These are phyloP conservation scores for Azolla pinnata DNA, from an alignment of 75 land plant genomes.

Conservation along the genomic window DNA sequence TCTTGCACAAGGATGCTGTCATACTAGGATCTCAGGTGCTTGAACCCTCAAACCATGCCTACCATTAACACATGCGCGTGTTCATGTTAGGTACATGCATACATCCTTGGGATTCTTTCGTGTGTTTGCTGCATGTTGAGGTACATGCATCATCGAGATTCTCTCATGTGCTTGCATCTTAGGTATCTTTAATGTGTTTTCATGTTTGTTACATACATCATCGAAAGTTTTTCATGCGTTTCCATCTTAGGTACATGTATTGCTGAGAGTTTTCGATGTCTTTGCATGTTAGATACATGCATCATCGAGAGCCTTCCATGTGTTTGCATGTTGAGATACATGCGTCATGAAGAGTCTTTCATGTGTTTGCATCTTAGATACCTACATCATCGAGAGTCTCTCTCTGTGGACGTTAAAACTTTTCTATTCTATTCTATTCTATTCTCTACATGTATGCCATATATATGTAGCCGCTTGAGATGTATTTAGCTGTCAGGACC, in stretches of 20 bases:
- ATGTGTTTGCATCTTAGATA: background rate
- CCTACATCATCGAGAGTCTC: background rate
- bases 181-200: background rate
- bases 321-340: background rate
- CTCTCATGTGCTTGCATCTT: too few relatives aligned
- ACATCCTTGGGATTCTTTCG: too few relatives aligned
- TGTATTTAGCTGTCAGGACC: background rate
- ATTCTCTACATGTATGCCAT: background rate
- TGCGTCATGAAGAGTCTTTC: background rate
- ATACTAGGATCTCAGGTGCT: conserved; percentile 48
- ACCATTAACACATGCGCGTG: background rate
- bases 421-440: background rate
- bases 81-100: background rate
- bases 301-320: background rate
- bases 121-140: too few relatives aligned
- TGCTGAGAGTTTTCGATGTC: background rate
- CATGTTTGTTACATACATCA: background rate
- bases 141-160: too few relatives aligned
- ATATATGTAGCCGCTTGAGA: background rate
- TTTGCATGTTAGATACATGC: background rate
- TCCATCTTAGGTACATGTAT: too few relatives aligned
- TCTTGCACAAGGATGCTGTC: conserved; percentile 35
- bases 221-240: background rate
- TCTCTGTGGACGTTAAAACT: background rate
- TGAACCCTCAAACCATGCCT: background rate